These are phyloP conservation scores for Nematocida ausubeli DNA, from an alignment of 371 early-diverging fungal species.

Conservation along the genomic window DNA sequence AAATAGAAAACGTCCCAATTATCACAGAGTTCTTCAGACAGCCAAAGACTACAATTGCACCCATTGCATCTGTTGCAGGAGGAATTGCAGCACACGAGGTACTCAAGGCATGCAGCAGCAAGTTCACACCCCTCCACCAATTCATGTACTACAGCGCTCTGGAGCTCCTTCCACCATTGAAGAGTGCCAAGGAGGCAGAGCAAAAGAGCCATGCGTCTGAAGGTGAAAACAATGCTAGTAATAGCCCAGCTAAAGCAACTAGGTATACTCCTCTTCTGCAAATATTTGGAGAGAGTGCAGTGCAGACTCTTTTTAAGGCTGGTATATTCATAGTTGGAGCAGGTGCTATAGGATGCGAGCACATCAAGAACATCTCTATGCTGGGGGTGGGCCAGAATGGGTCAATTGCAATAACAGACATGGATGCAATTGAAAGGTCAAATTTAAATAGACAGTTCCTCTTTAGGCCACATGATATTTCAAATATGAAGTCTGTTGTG, in stretches of 20 bases:
- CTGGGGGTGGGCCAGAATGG: conserved; percentile 91
- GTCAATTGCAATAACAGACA: conserved; percentile 85
- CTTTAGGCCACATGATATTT: conserved; percentile 83
- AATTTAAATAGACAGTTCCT: conserved; percentile 96
- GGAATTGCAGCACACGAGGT: conserved; percentile 98
- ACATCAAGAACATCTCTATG: conserved; percentile 98
- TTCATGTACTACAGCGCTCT: conserved; percentile 93
- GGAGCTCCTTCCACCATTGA: conserved; percentile 75
- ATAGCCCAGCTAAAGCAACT: neutral
- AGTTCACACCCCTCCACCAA: conserved; percentile 89
- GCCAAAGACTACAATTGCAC: conserved; percentile 81
- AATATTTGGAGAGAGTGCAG: conserved; percentile 85
- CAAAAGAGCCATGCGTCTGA: neutral
- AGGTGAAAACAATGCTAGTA: neutral
- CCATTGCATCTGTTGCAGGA: conserved; percentile 92
- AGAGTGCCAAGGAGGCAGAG: conserved; percentile 69
- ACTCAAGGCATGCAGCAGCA: conserved; percentile 84
- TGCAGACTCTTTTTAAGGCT: conserved; percentile 75
- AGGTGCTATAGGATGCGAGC: conserved; percentile 99
- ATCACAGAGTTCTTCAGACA: conserved; percentile 72
- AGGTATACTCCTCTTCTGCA: conserved; percentile 84
- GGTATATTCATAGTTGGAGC: conserved; percentile 94
- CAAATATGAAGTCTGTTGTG: conserved; percentile 83
- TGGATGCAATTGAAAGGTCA: conserved; percentile 95
- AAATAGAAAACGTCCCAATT: neutral